Percentiles rank a stretch among this genome's conserved stretches.
phyloP scores from a whole-genome alignment of 2,329 filamentous ascomycete genomes.

The Colletotrichum sp. region DNA sequence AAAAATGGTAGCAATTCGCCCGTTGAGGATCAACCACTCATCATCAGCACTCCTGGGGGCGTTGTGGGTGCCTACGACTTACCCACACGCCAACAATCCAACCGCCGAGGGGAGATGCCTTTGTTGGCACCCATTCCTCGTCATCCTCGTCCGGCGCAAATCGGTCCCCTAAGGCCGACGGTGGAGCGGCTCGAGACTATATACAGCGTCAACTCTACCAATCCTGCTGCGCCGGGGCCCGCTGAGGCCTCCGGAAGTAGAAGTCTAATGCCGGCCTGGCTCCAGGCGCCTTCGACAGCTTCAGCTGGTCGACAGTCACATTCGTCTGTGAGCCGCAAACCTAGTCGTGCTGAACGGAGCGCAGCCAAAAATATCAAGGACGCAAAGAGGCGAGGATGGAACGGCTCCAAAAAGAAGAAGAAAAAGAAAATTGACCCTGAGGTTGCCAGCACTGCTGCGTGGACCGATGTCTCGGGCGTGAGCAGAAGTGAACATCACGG shows the following conservation, averaged over 20 bases:
- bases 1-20: slow-evolving; percentile 24
- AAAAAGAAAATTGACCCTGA: slow-evolving; percentile 41
- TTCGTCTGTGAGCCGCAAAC: slow-evolving; percentile 49
- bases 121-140: slow-evolving; percentile 60
- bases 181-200: slow-evolving; percentile 63
- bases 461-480: slow-evolving; percentile 55
- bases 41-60: slow-evolving; percentile 65
- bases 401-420: slow-evolving; percentile 41
- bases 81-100: slow-evolving; percentile 38
- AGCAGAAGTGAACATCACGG: slow-evolving; percentile 25
- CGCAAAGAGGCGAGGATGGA: slow-evolving; percentile 64
- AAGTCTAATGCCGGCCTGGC: slow-evolving; percentile 35
- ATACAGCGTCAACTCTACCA: slow-evolving; percentile 41
- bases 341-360: slow-evolving; percentile 63
- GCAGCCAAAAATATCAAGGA: slow-evolving; percentile 68
- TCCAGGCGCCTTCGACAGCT: slow-evolving; percentile 35
- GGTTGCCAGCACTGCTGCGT: slow-evolving; percentile 49
- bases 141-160: slow-evolving; percentile 47
- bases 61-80: slow-evolving; percentile 58
- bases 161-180: slow-evolving; percentile 44
- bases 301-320: slow-evolving; percentile 40
- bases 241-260: slow-evolving; percentile 9
- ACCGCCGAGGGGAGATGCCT: slow-evolving; percentile 43
- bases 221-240: neutral
- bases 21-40: slow-evolving; percentile 57